Evolutionary conservation across 495 filamentous ascomycete genomes (phyloP), one percentile per base, ranked within the genome.

Genomic region (Daldinia grandis): DNA sequence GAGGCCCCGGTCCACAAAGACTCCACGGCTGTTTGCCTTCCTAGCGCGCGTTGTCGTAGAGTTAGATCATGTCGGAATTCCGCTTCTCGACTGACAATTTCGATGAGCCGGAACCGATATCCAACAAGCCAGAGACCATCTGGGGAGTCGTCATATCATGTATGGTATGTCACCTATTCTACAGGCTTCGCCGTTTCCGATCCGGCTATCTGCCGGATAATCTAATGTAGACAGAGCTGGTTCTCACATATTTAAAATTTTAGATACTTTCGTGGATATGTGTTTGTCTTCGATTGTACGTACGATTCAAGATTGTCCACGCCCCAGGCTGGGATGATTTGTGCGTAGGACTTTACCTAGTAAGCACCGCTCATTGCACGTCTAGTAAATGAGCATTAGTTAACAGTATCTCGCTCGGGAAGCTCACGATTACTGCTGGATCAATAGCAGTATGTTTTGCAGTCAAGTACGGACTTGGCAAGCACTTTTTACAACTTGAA

Each of bases 261-360:
- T 21, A 76, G 74, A 28, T 69, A 35, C 5, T 71, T 0, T 76
- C 76, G 2, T 78, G 77, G 74, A 44, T 76, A 27, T 79, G 76
- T 50, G 74, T 79, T 17, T 40, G 53, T 12, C 38, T 74, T 35
- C 58, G 78, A 38, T 30, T 80, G n/a, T 78, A 73, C 17, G 69
- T 75, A 10, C 71, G 78, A 5, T 71, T 75, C 28, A 40, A 44
- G 15, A 42, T 75, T 10, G 56, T 76, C 17, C 64, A 66, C 38
- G 60, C 74, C 0, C 69, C 72, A 1, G 77, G 78, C 8, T 78
- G 74, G 73, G 78, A 80, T 65, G 77, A 80, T 58, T 63, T 79
- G 8, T 79, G 78, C 35, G 76, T 79, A 12, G 58, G 68, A 0
- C 60, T 79, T 9, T 76, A 76, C 40, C 47, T 79, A 35, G 73